Evolutionary conservation across 495 filamentous ascomycete species (phyloP).

Genomic region (Aspergillus campestris): DNA sequence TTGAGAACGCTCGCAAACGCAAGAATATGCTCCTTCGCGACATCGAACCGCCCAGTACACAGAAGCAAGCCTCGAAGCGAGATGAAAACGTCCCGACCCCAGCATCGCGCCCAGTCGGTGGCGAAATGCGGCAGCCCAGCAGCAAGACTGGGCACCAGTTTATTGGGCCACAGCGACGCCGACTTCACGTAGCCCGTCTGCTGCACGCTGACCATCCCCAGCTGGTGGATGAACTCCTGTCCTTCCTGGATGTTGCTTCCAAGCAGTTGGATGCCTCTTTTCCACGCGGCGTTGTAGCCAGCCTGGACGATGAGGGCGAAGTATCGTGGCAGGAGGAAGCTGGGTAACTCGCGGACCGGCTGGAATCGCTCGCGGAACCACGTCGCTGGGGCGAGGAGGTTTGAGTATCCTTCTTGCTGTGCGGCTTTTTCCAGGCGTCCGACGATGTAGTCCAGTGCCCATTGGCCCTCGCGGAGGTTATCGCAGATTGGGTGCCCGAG

Average conservation of each 20-base stretch:
- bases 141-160: constrained; percentile 76
- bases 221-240: constrained; percentile 74
- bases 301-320: constrained; percentile 84
- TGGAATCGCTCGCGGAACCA: constrained; percentile 84
- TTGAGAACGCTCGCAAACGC: constrained; percentile 96
- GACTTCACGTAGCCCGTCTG: constrained; percentile 82
- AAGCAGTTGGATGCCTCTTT: constrained; percentile 70
- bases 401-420: constrained; percentile 47
- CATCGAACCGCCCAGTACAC: constrained; percentile 76
- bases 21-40: constrained; percentile 87
- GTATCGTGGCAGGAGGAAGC: constrained; percentile 84
- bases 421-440: constrained; percentile 67
- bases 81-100: constrained; percentile 97
- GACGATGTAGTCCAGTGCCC: constrained; percentile 87
- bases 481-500: constrained; percentile 89
- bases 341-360: constrained; percentile 73
- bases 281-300: constrained; percentile 74
- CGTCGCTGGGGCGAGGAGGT: constrained; percentile 52
- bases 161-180: constrained; percentile 79
- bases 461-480: constrained; percentile 83
- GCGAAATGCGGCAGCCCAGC: constrained; percentile 95
- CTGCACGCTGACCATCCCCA: constrained; percentile 85
- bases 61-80: constrained; percentile 84
- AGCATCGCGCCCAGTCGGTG: constrained; percentile 88
- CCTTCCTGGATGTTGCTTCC: constrained; percentile 65